Evolutionary conservation across 2,329 filamentous ascomycete genomes (phyloP).

Genomic region (Tothia fuscella): DNA sequence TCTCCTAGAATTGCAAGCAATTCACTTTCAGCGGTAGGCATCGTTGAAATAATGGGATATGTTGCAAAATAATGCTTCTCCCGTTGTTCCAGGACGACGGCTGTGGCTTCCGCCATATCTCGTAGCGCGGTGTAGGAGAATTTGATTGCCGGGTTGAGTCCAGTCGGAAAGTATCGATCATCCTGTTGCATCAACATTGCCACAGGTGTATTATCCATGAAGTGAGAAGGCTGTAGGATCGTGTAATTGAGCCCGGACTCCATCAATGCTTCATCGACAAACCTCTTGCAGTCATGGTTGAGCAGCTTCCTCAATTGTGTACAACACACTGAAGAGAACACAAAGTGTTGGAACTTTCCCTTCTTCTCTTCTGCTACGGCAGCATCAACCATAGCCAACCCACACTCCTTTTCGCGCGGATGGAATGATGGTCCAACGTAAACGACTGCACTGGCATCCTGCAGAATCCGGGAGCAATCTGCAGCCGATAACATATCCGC

Average conservation of each 20-base stretch:
- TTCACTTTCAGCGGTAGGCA: constrained; percentile 12
- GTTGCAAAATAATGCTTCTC: constrained; percentile 20
- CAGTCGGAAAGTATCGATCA: not conserved
- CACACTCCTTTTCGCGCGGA: constrained; percentile 22
- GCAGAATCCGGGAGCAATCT: constrained; percentile 10
- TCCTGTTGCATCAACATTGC: constrained; percentile 15
- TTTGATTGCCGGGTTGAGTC: constrained; percentile 11
- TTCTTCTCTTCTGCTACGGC: constrained; percentile 16
- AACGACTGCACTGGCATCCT: constrained; percentile 20
- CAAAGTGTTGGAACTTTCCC: constrained; percentile 23
- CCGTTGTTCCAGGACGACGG: constrained; percentile 16
- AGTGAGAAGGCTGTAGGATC: constrained; percentile 24
- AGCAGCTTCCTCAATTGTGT: constrained; percentile 24
- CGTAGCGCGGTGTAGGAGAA: constrained; percentile 19
- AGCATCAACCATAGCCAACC: constrained; percentile 27
- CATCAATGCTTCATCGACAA: constrained; percentile 25
- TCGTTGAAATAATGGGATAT: constrained; percentile 19
- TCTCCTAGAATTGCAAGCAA: not conserved
- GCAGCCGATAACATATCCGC: not conserved
- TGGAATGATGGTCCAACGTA: constrained; percentile 27
- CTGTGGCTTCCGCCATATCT: constrained; percentile 19
- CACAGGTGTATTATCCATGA: constrained; percentile 23
- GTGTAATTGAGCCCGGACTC: constrained; percentile 24
- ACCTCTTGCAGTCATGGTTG: constrained; percentile 26
- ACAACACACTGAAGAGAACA: constrained; percentile 24